Evolutionary conservation across 1,139 yeast genomes (phyloP).

Genomic region (Sugiyamaella paludigena): DNA sequence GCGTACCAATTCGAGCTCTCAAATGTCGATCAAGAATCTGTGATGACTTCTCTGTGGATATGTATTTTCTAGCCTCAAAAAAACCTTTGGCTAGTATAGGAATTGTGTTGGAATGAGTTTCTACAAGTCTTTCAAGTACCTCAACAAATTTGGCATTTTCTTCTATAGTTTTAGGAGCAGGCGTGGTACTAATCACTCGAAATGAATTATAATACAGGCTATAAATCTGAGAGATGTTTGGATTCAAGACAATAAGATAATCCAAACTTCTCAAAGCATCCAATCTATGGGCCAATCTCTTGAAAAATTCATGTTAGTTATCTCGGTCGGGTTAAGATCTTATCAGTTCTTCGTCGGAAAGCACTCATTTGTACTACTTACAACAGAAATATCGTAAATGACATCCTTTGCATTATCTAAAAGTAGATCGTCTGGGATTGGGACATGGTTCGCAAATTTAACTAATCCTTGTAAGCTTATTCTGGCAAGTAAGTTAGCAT

Average conservation of each 20-base stretch:
- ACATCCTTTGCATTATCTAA: slow-evolving; percentile 43
- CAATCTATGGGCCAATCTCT: slow-evolving; percentile 54
- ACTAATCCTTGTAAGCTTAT: slow-evolving; percentile 30
- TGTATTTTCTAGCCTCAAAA: slow-evolving; percentile 61
- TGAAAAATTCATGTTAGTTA: neutral
- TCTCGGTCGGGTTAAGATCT: neutral
- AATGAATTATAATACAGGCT: slow-evolving; percentile 69
- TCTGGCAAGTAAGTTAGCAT: slow-evolving; percentile 5
- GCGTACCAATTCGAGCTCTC: slow-evolving; percentile 78
- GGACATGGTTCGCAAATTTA: slow-evolving; percentile 26
- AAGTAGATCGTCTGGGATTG: slow-evolving; percentile 32
- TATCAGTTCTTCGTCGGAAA: too few species aligned
- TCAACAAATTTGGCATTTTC: slow-evolving; percentile 53
- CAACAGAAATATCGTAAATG: slow-evolving; percentile 45
- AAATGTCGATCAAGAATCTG: slow-evolving; percentile 72
- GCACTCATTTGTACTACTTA: too few species aligned
- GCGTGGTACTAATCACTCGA: slow-evolving; percentile 51
- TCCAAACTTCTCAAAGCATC: slow-evolving; percentile 71
- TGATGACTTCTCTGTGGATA: slow-evolving; percentile 52
- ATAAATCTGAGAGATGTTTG: slow-evolving; percentile 83
- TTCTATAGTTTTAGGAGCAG: slow-evolving; percentile 47
- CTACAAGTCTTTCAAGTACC: slow-evolving; percentile 58
- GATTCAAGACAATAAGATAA: slow-evolving; percentile 79
- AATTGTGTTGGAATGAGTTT: slow-evolving; percentile 77
- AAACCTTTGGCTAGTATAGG: slow-evolving; percentile 81